These are phyloP conservation scores for Brassica carinata DNA, from an alignment of 345 rosid genomes.

Conservation along the genomic window DNA sequence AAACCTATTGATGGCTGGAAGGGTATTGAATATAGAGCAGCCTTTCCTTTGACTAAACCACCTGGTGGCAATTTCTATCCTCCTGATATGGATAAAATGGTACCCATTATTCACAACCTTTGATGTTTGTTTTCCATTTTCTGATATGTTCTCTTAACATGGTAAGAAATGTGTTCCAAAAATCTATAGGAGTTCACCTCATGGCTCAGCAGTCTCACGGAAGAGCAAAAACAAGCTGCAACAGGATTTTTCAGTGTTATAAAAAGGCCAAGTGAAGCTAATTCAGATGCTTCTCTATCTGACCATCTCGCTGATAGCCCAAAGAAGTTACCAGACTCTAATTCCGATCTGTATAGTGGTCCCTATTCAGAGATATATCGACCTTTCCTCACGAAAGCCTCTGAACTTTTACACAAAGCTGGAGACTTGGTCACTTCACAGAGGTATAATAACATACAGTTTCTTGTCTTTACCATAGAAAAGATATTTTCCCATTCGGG, in stretches of 20 bases:
- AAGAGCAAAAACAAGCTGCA: constrained; percentile 57
- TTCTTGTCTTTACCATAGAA: background rate
- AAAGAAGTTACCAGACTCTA: constrained; percentile 40
- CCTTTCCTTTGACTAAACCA: constrained; percentile 78
- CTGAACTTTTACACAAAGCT: constrained; percentile 80
- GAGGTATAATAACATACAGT: constrained; percentile 51
- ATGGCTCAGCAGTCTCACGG: constrained; percentile 62
- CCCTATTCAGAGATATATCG: constrained; percentile 74
- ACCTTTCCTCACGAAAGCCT: constrained; percentile 59
- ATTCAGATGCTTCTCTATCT: constrained; percentile 47
- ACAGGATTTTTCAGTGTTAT: constrained; percentile 80
- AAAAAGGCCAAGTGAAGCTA: constrained; percentile 60
- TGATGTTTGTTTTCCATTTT: constrained; percentile 11
- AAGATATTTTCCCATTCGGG: background rate
- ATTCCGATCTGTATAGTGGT: constrained; percentile 54
- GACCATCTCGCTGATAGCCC: constrained; percentile 36
- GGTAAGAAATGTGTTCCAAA: constrained; percentile 30
- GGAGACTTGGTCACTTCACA: constrained; percentile 70
- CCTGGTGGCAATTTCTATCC: constrained; percentile 94
- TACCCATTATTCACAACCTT: constrained; percentile 27
- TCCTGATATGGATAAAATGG: constrained; percentile 92
- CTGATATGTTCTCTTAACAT: background rate
- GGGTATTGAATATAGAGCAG: constrained; percentile 82
- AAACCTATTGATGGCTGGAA: constrained; percentile 77
- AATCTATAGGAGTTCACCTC: constrained; percentile 68